Conservation (phyloP, 1,284 basidiomycete genomes). For the Ceratobasidium sp. region DNA sequence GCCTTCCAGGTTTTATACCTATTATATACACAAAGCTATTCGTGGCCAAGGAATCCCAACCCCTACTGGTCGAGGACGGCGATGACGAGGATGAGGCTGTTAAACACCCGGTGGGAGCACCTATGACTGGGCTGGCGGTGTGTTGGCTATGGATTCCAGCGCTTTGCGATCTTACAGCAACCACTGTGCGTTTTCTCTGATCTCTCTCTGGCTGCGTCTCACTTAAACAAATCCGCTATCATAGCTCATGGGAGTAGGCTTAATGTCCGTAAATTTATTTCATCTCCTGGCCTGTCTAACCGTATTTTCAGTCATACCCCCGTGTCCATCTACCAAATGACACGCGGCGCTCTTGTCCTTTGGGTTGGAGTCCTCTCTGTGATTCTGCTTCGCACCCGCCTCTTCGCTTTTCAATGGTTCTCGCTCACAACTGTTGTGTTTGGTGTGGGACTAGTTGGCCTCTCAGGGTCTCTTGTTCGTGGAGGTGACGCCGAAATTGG, state of each 20-base stretch:
- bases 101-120: slow-evolving; percentile 47
- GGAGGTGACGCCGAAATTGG: neutral
- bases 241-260: slow-evolving; percentile 91
- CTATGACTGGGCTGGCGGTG: slow-evolving; percentile 68
- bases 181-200: slow-evolving; percentile 61
- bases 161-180: slow-evolving; percentile 82
- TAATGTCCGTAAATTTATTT: slow-evolving; percentile 63
- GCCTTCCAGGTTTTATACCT: slow-evolving; percentile 72
- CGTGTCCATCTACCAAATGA: slow-evolving; percentile 98
- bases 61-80: slow-evolving; percentile 47
- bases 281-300: slow-evolving; percentile 6
- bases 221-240: neutral
- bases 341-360: slow-evolving; percentile 87
- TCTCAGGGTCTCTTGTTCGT: slow-evolving; percentile 74
- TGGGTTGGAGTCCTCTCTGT: slow-evolving; percentile 95
- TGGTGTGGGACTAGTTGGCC: slow-evolving; percentile 89
- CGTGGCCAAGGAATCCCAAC: slow-evolving; percentile 49
- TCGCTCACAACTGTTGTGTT: slow-evolving; percentile 88
- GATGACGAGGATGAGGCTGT: slow-evolving; percentile 40
- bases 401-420: slow-evolving; percentile 68
- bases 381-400: slow-evolving; percentile 71
- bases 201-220: slow-evolving; percentile 39
- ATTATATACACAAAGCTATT: slow-evolving; percentile 72
- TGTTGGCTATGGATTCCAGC: slow-evolving; percentile 85
- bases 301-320: slow-evolving; percentile 60